Evolutionary conservation across 1,284 basidiomycete genomes (phyloP).

Genomic region (Phylloporus sp.): DNA sequence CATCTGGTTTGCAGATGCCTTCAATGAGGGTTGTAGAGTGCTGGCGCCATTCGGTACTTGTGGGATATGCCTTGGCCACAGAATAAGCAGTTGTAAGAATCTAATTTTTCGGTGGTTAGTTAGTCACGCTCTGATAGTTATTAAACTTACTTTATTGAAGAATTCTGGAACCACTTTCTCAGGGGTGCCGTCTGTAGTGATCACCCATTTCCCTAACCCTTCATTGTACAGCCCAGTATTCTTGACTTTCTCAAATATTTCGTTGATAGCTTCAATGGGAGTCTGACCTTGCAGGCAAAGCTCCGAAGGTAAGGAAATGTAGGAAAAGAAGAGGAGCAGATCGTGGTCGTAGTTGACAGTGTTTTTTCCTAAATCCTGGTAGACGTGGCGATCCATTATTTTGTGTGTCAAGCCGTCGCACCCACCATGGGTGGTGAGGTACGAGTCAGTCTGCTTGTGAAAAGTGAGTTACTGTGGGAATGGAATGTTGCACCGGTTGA

Average conservation of each 20-base stretch:
- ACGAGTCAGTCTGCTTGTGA: not conserved
- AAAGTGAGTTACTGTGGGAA: too few relatives aligned
- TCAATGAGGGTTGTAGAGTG: not conserved
- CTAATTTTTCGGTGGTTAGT: not conserved
- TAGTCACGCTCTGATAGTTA: not conserved
- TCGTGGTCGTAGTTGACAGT: not conserved
- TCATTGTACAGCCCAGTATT: not conserved
- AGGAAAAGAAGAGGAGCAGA: not conserved
- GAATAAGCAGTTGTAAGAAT: not conserved
- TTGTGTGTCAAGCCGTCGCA: not conserved
- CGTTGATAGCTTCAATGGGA: not conserved
- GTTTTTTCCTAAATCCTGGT: not conserved
- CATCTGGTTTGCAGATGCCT: not conserved
- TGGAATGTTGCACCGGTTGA: too few relatives aligned
- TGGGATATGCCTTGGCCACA: not conserved
- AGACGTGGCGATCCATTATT: not conserved
- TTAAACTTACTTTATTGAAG: not conserved
- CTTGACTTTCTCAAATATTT: not conserved
- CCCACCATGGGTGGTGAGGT: not conserved
- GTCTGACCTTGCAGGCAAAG: not conserved
- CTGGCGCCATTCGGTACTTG: not conserved
- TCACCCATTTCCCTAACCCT: not conserved
- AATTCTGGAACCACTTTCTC: not conserved
- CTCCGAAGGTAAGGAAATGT: not conserved
- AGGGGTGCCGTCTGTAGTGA: not conserved